Evolutionary conservation across 495 filamentous ascomycete genomes (phyloP), one percentile per base, ranked within the genome.

Genomic region (Tuber borchii): DNA sequence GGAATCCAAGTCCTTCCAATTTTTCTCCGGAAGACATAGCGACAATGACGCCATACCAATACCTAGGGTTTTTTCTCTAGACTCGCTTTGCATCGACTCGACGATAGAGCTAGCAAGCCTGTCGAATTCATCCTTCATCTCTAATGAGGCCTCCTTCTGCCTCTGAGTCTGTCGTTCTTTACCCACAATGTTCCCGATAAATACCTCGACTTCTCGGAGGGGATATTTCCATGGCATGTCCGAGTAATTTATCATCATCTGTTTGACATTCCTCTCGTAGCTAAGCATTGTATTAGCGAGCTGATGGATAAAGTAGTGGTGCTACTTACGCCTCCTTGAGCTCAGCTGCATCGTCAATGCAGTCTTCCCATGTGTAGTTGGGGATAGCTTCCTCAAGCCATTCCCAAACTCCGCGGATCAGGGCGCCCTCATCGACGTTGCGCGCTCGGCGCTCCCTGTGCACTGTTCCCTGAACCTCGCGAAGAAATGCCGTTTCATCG

Each of bases 151-250:
- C 70, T 95, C 92, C 68, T 89, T 89, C 75, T 93, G 90, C 1
- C 88, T 86, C 71, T 84, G 86, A 22, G 85, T 89, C 76, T 89
- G 89, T 6, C 83, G 83, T 40, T 90, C 89, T 0, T 87, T 90
- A 74, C 90, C 92, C 34, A 94, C 84, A 71, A 96, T 91, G 61
- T 86, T 88, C 42, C 93, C 92, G 44, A 88, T 87, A 82, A 94
- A 93, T 37, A 92, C 91, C 84, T 97, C 93, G 17, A 91, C 82
- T 81, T 97, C 93, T 5, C 83, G 88, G 17, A 96, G 85, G 0
- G 31, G 69, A 20, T 85, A 86, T 40, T 88, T 85, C 56, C 81
- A 82, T 0, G 89, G 88, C 43, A 90, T 86, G 5, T 89, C 87
- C 0, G 88, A 89, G 81, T 88, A 90, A 3, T 86, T 80, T 48